Conservation (phyloP, 352 stramenopile genomes). For the Phytopythium litorale region DNA sequence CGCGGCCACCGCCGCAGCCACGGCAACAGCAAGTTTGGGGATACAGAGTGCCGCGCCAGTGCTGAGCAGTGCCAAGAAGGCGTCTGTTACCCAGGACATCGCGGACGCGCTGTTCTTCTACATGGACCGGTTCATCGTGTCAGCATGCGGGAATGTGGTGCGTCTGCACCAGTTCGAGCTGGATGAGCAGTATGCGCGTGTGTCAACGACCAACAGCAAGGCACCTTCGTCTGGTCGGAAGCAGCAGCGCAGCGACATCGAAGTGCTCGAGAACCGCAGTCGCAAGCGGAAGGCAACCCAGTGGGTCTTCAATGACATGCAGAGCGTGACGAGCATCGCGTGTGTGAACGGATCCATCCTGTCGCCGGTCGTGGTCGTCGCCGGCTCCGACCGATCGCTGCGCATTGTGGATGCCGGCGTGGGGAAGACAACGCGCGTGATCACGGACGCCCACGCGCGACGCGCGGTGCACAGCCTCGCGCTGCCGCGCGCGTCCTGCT, state of each 20-base stretch:
- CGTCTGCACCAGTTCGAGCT: slow-evolving; percentile 76
- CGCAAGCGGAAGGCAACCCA: slow-evolving; percentile 63
- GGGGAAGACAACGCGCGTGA: slow-evolving; percentile 46
- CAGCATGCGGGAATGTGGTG: slow-evolving; percentile 54
- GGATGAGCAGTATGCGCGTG: slow-evolving; percentile 46
- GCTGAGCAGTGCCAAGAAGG: slow-evolving; percentile 41
- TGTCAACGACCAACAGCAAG: slow-evolving; percentile 30
- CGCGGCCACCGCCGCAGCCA: slow-evolving; percentile 23
- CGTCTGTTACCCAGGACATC: slow-evolving; percentile 40
- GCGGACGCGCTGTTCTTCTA: slow-evolving; percentile 80
- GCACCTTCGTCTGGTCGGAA: neutral
- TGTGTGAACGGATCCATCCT: slow-evolving; percentile 82
- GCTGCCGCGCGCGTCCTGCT: slow-evolving; percentile 63
- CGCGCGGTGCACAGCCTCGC: slow-evolving; percentile 62
- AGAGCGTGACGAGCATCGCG: slow-evolving; percentile 59
- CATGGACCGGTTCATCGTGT: slow-evolving; percentile 86
- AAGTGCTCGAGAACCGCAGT: slow-evolving; percentile 57
- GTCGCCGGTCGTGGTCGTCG: slow-evolving; percentile 69
- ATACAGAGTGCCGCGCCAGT: neutral
- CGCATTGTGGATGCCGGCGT: slow-evolving; percentile 69
- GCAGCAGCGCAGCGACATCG: slow-evolving; percentile 20
- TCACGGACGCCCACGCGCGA: slow-evolving; percentile 49
- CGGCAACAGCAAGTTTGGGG: slow-evolving; percentile 10
- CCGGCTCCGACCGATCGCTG: slow-evolving; percentile 73
- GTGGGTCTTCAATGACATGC: slow-evolving; percentile 60